Evolutionary conservation across 352 stramenopile species (phyloP).

Genomic region (Pythium graminicola): DNA sequence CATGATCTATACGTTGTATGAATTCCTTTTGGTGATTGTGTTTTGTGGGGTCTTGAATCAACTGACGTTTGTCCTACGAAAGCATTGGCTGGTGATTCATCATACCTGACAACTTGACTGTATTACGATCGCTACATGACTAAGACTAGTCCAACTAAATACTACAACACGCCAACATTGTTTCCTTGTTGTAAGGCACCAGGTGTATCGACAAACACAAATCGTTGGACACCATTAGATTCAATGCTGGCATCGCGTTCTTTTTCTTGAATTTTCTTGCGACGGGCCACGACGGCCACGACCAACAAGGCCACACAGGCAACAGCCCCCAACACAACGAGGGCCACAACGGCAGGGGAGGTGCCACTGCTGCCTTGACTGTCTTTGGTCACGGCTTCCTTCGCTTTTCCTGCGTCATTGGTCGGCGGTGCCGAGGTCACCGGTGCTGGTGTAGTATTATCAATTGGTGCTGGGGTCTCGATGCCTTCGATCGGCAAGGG

Average conservation of each 20-base stretch:
- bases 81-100: no score
- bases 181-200: background rate
- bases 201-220: conserved; percentile 7
- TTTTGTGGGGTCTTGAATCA: no score
- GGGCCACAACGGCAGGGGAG: conserved; percentile 10
- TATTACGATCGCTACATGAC: no score
- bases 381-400: conserved; percentile 6
- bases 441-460: background rate
- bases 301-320: conserved; percentile 9
- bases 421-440: background rate
- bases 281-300: conserved; percentile 11
- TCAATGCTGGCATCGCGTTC: conserved; percentile 1
- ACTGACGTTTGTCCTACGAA: no score
- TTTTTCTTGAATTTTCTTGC: conserved; percentile 20
- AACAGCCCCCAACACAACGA: conserved; percentile 2
- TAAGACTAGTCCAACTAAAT: no score
- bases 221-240: conserved; percentile 5
- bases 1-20: no score
- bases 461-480: background rate
- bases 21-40: no score
- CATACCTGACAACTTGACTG: no score
- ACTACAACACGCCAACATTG: conserved; percentile 13
- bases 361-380: background rate
- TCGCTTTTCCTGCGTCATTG: conserved; percentile 2
- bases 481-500: no score